phyloP scores from a whole-genome alignment of 2,329 filamentous ascomycete species.

The Sporothrix schenckii region DNA sequence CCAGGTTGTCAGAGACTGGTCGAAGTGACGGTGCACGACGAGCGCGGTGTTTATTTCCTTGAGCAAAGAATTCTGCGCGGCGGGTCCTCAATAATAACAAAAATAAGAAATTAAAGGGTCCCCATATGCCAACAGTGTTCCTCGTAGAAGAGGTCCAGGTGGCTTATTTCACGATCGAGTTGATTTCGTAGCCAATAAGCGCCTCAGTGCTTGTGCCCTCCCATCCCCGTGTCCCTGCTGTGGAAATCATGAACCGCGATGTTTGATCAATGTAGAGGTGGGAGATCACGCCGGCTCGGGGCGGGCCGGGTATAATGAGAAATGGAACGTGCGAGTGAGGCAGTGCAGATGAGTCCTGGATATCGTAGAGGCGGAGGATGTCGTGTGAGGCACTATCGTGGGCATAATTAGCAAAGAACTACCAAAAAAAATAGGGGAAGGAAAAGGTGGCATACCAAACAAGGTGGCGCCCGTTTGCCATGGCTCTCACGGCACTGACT shows the following conservation, averaged over 20 bases:
- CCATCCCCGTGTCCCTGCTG: conserved; percentile 92
- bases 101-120: neutral
- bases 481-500: conserved; percentile 83
- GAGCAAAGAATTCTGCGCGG: neutral
- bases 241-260: conserved; percentile 87
- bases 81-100: neutral
- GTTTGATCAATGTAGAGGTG: conserved; percentile 85
- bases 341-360: conserved; percentile 65
- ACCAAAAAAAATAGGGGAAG: conserved; percentile 11
- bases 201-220: conserved; percentile 89
- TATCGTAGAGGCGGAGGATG: conserved; percentile 89
- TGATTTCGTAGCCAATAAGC: conserved; percentile 91
- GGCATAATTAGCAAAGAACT: neutral
- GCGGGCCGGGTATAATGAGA: conserved; percentile 88
- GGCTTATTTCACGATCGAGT: conserved; percentile 35
- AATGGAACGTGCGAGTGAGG: conserved; percentile 87
- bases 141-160: neutral
- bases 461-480: conserved; percentile 90
- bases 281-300: conserved; percentile 81
- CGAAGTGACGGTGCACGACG: neutral
- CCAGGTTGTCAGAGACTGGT: neutral
- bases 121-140: neutral
- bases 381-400: conserved; percentile 79
- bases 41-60: neutral
- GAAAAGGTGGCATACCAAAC: conserved; percentile 59